Conservation (phyloP, 1,284 basidiomycete species). For the Pascua guehoae region DNA sequence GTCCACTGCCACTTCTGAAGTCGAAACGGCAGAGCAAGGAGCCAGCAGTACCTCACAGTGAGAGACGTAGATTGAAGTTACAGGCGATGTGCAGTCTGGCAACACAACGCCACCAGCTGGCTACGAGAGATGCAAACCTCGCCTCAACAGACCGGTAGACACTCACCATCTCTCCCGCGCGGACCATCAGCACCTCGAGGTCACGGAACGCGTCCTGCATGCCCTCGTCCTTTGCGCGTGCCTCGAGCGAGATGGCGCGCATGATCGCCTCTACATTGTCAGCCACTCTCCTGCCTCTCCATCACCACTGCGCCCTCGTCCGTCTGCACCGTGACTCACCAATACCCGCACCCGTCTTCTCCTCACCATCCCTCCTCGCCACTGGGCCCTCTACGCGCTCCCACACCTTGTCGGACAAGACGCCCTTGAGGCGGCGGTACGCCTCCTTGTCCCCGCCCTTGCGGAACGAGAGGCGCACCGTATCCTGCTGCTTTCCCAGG, state of each 20-base stretch:
- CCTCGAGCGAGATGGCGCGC: constrained; percentile 65
- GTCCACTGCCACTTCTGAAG: too few relatives aligned
- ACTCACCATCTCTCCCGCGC: constrained; percentile 84
- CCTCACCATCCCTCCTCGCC: not conserved
- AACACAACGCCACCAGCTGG: not conserved
- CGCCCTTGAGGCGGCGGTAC: constrained; percentile 73
- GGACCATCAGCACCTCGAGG: constrained; percentile 84
- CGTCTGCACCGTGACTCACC: constrained; percentile 24
- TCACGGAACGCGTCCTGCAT: constrained; percentile 81
- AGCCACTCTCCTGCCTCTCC: not conserved
- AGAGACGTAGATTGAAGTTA: too few relatives aligned
- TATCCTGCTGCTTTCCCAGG: constrained; percentile 43
- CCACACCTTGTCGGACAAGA: constrained; percentile 77
- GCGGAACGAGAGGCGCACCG: constrained; percentile 70
- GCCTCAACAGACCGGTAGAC: not conserved
- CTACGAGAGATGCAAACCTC: not conserved
- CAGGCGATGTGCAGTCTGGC: not conserved
- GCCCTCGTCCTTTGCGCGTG: constrained; percentile 61
- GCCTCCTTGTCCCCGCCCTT: constrained; percentile 83
- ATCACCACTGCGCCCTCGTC: too few relatives aligned
- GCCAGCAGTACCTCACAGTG: too few relatives aligned
- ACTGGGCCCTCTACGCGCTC: constrained; percentile 31
- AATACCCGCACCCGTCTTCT: constrained; percentile 25
- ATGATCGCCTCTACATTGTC: constrained; percentile 67
- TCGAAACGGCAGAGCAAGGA: too few relatives aligned